Evolutionary conservation across 345 rosid genomes (phyloP).

Genomic region (Gossypium herbaceum): DNA sequence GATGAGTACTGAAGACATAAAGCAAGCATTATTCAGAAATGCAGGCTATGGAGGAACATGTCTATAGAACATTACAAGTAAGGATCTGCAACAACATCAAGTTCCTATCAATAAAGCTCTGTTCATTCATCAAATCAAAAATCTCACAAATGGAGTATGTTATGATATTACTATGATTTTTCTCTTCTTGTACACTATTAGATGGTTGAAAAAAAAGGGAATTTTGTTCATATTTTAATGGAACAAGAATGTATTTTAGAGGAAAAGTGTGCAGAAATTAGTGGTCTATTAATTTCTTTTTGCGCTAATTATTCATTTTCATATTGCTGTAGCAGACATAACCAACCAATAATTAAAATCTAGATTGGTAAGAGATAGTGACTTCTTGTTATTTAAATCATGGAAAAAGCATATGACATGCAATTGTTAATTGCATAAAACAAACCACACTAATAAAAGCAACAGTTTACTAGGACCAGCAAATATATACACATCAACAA

Average conservation of each 20-base stretch:
- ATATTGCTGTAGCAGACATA: constrained; percentile 19
- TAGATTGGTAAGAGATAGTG: constrained; percentile 17
- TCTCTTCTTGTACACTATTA: neutral
- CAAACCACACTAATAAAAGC: neutral
- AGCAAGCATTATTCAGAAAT: constrained; percentile 79
- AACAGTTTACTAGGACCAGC: neutral
- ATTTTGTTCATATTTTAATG: constrained; percentile 18
- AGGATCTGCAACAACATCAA: constrained; percentile 23
- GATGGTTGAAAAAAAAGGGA: neutral
- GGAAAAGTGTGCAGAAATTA: constrained; percentile 18
- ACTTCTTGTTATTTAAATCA: constrained; percentile 24
- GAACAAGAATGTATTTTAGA: constrained; percentile 29
- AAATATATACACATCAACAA: neutral
- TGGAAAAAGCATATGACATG: neutral
- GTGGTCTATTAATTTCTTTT: neutral
- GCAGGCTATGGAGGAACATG: constrained; percentile 98
- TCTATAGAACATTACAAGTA: constrained; percentile 28
- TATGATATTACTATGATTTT: neutral
- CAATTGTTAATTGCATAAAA: neutral
- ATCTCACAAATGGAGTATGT: constrained; percentile 18
- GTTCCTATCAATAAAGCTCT: constrained; percentile 16
- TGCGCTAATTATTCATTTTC: constrained; percentile 20
- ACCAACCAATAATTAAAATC: constrained; percentile 37
- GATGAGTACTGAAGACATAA: constrained; percentile 64
- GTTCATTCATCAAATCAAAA: constrained; percentile 16